Percentiles rank a stretch among this genome's conserved stretches.
These are phyloP conservation scores for Metschnikowia continentalis DNA, from an alignment of 805 yeast genomes.

Conservation along the genomic window DNA sequence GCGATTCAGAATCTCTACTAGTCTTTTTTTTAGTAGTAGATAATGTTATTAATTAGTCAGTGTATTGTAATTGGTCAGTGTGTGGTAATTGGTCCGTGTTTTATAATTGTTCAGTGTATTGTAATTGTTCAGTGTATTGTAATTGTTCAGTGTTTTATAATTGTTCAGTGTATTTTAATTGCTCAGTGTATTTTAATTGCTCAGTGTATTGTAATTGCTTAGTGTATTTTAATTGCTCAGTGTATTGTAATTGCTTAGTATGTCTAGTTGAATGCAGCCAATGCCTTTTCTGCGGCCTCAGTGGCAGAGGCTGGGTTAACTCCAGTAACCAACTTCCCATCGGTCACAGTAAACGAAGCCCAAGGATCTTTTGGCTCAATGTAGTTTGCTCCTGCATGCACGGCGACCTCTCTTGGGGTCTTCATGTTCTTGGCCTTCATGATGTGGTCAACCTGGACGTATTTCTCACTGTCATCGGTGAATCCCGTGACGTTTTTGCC, in stretches of 20 bases:
- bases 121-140: no score
- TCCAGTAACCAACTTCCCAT: conserved; percentile 61
- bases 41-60: no score
- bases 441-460: conserved; percentile 18
- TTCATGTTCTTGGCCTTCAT: conserved; percentile 23
- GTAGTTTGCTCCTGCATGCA: conserved; percentile 38
- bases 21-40: no score
- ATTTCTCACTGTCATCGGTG: conserved; percentile 51
- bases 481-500: conserved; percentile 62
- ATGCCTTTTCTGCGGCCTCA: conserved; percentile 40
- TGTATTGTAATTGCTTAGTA: neutral
- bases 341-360: conserved; percentile 47
- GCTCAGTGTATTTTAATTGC: no score
- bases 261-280: conserved; percentile 10
- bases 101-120: no score
- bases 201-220: no score
- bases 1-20: no score
- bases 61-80: no score
- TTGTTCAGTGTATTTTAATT: no score
- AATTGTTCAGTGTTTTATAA: no score
- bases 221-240: no score
- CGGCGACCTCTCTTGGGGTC: conserved; percentile 38
- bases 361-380: conserved; percentile 48
- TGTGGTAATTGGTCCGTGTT: no score
- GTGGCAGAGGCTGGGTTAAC: conserved; percentile 58